Percentiles rank a stretch among this genome's conserved stretches.
phyloP scores from a whole-genome alignment of 106 monocot species.

The Agapanthus africanus region DNA sequence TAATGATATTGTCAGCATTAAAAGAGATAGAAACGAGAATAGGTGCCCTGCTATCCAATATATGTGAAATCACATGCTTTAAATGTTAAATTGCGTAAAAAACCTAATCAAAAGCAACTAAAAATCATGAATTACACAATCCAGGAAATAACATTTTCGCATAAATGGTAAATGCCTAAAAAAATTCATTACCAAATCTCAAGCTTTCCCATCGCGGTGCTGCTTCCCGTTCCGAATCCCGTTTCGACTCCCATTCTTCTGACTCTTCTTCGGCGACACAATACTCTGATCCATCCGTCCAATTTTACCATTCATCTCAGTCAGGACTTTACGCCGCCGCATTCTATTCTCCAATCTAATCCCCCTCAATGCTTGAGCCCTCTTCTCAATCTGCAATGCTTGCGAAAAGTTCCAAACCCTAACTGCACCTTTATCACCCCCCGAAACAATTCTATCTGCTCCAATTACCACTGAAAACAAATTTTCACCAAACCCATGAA shows the following conservation, averaged over 20 bases:
- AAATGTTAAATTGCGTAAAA: too few relatives aligned
- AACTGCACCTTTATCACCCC: slow-evolving; percentile 63
- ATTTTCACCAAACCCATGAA: slow-evolving; percentile 55
- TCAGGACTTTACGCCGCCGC: slow-evolving; percentile 57
- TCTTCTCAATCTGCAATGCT: slow-evolving; percentile 66
- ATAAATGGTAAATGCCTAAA: too few relatives aligned
- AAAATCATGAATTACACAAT: too few relatives aligned
- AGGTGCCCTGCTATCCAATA: too few relatives aligned
- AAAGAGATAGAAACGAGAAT: too few relatives aligned
- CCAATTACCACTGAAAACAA: slow-evolving; percentile 58
- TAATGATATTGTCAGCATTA: too few relatives aligned
- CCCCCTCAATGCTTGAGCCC: slow-evolving; percentile 38
- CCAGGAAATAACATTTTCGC: too few relatives aligned
- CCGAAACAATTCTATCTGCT: slow-evolving; percentile 66
- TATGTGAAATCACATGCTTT: too few relatives aligned
- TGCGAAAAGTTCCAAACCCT: slow-evolving; percentile 82
- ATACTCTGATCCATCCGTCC: slow-evolving; percentile 40
- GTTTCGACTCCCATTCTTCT: too few relatives aligned
- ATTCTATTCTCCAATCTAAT: slow-evolving; percentile 65
- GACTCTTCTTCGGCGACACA: slow-evolving; percentile 42
- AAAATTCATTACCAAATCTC: slow-evolving; percentile 8
- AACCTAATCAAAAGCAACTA: too few relatives aligned
- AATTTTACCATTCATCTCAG: slow-evolving; percentile 46
- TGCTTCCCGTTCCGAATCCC: slow-evolving; percentile 52
- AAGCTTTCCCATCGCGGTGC: slow-evolving; percentile 12